phyloP scores from a whole-genome alignment of 2,329 filamentous ascomycete species.

The Cladophialophora carrionii region DNA sequence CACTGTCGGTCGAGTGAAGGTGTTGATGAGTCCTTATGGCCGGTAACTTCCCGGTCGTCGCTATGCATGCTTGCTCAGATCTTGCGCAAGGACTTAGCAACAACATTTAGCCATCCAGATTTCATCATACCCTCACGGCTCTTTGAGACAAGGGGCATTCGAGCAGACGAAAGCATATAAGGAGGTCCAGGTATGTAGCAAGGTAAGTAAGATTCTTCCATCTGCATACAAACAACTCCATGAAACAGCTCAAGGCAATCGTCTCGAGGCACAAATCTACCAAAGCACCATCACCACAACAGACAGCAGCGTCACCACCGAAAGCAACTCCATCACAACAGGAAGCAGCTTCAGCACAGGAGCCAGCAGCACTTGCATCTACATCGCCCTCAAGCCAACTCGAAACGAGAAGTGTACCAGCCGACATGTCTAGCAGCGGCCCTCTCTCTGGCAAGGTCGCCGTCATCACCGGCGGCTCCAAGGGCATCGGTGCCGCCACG shows the following conservation, averaged over 20 bases:
- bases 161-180: slow-evolving; percentile 6
- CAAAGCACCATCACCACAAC: background rate
- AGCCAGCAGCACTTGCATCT: background rate
- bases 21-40: background rate
- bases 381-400: background rate
- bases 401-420: background rate
- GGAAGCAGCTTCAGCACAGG: background rate
- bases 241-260: slow-evolving; percentile 19
- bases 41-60: background rate
- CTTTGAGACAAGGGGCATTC: background rate
- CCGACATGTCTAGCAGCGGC: slow-evolving; percentile 23
- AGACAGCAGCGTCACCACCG: background rate
- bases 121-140: background rate
- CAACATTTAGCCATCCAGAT: background rate
- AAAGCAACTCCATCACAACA: background rate
- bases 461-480: slow-evolving; percentile 49
- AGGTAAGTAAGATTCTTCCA: background rate
- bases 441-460: slow-evolving; percentile 39
- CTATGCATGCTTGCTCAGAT: background rate
- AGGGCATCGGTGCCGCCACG: slow-evolving; percentile 48
- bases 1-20: background rate
- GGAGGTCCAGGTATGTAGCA: background rate
- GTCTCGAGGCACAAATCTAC: slow-evolving; percentile 16
- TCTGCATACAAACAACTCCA: slow-evolving; percentile 4
- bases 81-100: background rate